Evolutionary conservation across 768 basidiomycete genomes (phyloP), one percentile per base, ranked within the genome.

Genomic region (Lyophyllum shimeji): DNA sequence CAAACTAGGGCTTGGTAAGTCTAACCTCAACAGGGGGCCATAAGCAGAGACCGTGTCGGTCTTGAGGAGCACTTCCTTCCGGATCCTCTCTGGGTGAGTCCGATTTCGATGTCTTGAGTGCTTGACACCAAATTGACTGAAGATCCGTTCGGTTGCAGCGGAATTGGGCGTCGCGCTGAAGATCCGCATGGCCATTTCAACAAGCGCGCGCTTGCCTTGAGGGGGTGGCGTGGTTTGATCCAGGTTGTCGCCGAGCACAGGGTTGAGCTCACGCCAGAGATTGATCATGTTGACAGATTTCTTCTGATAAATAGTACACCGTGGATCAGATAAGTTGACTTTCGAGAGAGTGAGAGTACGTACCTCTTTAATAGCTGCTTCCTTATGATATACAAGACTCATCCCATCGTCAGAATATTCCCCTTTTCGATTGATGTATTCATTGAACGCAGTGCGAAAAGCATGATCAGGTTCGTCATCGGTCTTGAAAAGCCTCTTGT

Each of bases 81-180:
- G 43, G 12, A 44, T 23, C 43, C 23, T 44, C 7, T 44, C 43
- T 23, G 43, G 18, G 23, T 44, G 43, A 13, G 20, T 44, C 20
- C 43, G 43, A 21, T 44, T 44, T 4, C 43, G 34, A 31, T 29
- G 57, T 43, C 65, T 67, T 6, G 63, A 68, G 50, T 70, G 67
- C 21, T 61, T 68, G 54, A 60, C 56, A 17, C 69, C 69, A 45
- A 61, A 61, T 5, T 31, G 39, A 53, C 65, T 68, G 52, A 68
- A 70, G n/a, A 56, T n/a, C 11, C 67, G 63, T 50, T 70, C 67
- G 21, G 44, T 50, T 5, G 60, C 67, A 9, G 65, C 65, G 1
- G 69, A 68, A 44, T 69, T 70, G 11, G 65, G 51, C n/a, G 63
- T 52, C n/a, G 67, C 52, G 37, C 54, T 63, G 39, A 63, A 60